These are phyloP conservation scores for Phytophthora sp. DNA, from an alignment of 352 stramenopile genomes.

Conservation along the genomic window DNA sequence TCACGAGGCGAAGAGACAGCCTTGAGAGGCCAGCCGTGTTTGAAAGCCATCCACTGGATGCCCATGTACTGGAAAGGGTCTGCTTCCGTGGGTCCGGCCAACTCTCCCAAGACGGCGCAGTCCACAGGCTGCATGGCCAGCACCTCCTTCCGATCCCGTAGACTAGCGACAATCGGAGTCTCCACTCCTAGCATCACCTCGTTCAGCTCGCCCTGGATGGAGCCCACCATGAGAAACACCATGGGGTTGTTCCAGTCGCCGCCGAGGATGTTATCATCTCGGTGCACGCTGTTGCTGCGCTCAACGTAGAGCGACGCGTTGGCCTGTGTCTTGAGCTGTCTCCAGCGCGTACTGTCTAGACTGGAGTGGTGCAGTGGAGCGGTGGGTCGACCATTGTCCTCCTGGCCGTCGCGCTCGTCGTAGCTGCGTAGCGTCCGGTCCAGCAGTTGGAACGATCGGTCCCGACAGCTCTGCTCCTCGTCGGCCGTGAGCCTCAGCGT, in stretches of 20 bases:
- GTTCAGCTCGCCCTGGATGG: conserved; percentile 23
- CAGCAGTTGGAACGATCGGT: conserved; percentile 34
- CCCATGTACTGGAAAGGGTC: conserved; percentile 46
- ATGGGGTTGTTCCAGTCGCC: conserved; percentile 34
- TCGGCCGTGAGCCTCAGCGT: conserved; percentile 22
- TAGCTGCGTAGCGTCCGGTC: conserved; percentile 38
- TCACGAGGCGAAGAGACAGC: conserved; percentile 38
- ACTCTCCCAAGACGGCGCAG: conserved; percentile 36
- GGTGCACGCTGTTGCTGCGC: conserved; percentile 21
- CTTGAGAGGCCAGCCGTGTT: conserved; percentile 28
- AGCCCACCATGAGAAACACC: conserved; percentile 29
- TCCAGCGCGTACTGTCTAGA: conserved; percentile 36
- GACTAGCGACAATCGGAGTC: conserved; percentile 22
- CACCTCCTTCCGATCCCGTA: conserved; percentile 36
- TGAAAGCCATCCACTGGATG: conserved; percentile 41
- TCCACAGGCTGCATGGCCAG: conserved; percentile 23
- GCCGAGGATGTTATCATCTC: conserved; percentile 29
- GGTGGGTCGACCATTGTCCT: conserved; percentile 10
- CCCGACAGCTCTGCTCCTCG: conserved; percentile 30
- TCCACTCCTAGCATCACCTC: conserved; percentile 40
- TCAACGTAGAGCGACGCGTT: conserved; percentile 37
- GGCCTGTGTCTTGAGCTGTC: conserved; percentile 32
- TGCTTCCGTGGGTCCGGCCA: conserved; percentile 32
- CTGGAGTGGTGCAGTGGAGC: conserved; percentile 19
- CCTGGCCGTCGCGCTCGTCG: conserved; percentile 29